Base-by-base conservation (phyloP, 306 rosid genomes). In the Potentilla sterilis region DNA sequence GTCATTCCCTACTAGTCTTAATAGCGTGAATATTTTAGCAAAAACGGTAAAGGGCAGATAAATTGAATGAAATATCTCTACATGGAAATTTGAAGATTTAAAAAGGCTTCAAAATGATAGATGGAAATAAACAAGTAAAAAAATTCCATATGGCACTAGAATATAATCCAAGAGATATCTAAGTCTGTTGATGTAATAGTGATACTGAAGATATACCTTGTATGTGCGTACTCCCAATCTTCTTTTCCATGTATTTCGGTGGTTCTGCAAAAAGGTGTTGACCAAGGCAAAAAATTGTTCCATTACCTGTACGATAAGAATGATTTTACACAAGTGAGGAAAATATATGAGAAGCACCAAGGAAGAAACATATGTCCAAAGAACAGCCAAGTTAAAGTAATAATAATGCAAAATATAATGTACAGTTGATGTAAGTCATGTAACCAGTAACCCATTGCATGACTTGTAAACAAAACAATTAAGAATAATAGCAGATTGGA, bases 211-310 rank as follows among this genome's bases (percentile, higher is more conserved):
- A 84, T 62, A 77, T 87, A 90, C 97, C 98, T 91, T 91, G 88
- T 94, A 94, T 18, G 97, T 94, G 7, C 98, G 93, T 43, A 91
- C 86, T 74, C 91, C 94, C 79, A 94, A 82, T 89, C 97, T 86
- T 82, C 98, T 86, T 83, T 88, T 90, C 90, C 96, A 68, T 12
- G 96, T 86, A 76, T 91, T 95, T 55, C 80, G 95, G 76, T 90
- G 95, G 79, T 89, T 91, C 77, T 82, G 90, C 32, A 94, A 79
- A 88, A 94, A 94, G 77, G 98, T 94, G 91, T 94, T 94, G 32
- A 91, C 98, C 81, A 94, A 81, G 78, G 90, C 89, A 79, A 94
- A 94, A 86, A 92, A 91, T 57, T 94, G 98, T 78, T 94, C 97
- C 98, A 94, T 94, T 63, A 90, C 97, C 96, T 94, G 85, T 38